A percentile compares a stretch with the other conserved stretches of the same genome.
These are phyloP conservation scores for Favolaschia claudopus DNA, from an alignment of 768 basidiomycete species.

Conservation along the genomic window DNA sequence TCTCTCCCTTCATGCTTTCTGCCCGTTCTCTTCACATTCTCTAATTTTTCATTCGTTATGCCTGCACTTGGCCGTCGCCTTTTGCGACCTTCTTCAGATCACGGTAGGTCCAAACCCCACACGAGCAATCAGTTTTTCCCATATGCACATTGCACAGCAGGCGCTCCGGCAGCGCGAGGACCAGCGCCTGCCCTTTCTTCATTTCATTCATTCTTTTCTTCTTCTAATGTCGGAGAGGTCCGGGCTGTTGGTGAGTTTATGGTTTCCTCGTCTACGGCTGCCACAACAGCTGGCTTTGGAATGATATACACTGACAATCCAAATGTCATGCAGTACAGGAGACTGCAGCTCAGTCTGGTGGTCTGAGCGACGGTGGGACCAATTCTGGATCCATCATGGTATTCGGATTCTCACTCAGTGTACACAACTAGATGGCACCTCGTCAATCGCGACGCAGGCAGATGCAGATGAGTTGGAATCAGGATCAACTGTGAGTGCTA, in stretches of 20 bases:
- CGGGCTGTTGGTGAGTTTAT: constrained; percentile 4
- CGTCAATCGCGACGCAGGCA: constrained; percentile 10
- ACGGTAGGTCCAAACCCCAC: background rate
- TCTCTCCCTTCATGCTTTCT: constrained; percentile 21
- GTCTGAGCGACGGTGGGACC: background rate
- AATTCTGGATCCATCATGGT: constrained; percentile 4
- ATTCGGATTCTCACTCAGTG: constrained; percentile 9
- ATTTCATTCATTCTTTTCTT: background rate
- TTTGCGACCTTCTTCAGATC: constrained; percentile 11
- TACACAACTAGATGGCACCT: constrained; percentile 12
- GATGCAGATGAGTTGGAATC: constrained; percentile 14
- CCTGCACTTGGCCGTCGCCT: constrained; percentile 14
- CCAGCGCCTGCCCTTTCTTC: constrained; percentile 1
- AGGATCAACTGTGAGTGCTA: constrained; percentile 17
- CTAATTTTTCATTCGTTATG: constrained; percentile 10
- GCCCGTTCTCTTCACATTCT: background rate
- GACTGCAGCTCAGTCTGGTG: constrained; percentile 1
- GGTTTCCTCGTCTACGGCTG: background rate
- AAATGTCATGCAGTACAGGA: constrained; percentile 13
- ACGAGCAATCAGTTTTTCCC: background rate
- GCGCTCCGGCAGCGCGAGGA: constrained; percentile 25
- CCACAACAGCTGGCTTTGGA: background rate
- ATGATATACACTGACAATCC: constrained; percentile 1
- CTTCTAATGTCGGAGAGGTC: constrained; percentile 1
- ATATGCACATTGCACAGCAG: background rate